phyloP scores from a whole-genome alignment of 1,139 yeast species.

The Suhomyces taliae region DNA sequence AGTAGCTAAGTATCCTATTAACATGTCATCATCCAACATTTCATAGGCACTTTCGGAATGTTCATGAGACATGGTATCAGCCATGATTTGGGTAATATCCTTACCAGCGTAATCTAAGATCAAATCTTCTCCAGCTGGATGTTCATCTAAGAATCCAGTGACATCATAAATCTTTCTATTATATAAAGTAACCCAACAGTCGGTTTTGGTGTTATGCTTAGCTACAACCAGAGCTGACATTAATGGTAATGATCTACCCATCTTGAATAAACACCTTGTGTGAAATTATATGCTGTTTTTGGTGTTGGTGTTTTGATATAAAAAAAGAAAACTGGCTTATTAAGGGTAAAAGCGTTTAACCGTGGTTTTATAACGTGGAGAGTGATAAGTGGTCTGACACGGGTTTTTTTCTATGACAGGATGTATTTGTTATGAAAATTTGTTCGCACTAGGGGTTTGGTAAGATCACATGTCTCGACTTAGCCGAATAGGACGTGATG shows the following conservation, averaged over 20 bases:
- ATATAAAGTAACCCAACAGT: constrained; percentile 79
- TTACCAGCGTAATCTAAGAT: constrained; percentile 77
- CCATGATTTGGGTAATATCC: constrained; percentile 77
- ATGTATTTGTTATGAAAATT: constrained; percentile 1
- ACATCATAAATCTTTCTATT: constrained; percentile 79
- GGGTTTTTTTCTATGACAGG: neutral
- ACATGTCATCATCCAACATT: constrained; percentile 73
- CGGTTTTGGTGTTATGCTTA: constrained; percentile 49
- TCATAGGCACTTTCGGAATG: constrained; percentile 90
- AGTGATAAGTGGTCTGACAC: constrained; percentile 8
- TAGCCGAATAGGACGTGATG: neutral
- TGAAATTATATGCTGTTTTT: no score
- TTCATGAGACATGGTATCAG: constrained; percentile 65
- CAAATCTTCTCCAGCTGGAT: constrained; percentile 84
- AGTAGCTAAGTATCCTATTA: constrained; percentile 49
- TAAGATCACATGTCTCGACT: neutral
- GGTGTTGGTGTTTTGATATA: neutral
- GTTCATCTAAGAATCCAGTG: constrained; percentile 73
- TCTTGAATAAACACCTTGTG: neutral
- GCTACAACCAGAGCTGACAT: constrained; percentile 41
- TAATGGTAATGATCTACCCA: constrained; percentile 33
- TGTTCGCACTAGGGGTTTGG: neutral
- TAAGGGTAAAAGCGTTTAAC: neutral
- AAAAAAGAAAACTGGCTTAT: neutral
- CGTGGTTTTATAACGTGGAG: neutral